These are phyloP conservation scores for Sordariomycetes sp. DNA, from an alignment of 2,329 filamentous ascomycete species.

Conservation along the genomic window DNA sequence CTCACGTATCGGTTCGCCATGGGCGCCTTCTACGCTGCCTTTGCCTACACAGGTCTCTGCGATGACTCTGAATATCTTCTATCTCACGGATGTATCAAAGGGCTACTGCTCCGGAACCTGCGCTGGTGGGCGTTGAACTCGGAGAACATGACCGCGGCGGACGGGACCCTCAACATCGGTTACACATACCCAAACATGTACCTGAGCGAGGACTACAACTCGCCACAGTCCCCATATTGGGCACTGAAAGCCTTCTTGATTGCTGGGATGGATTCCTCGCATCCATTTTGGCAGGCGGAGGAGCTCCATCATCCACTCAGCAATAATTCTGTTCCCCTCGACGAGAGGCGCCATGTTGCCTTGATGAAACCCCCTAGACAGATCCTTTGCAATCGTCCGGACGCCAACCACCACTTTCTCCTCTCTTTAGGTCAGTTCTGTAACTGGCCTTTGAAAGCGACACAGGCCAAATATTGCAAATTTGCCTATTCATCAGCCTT, in stretches of 20 bases:
- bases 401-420: constrained; percentile 30
- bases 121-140: constrained; percentile 36
- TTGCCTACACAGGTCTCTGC: constrained; percentile 31
- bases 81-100: constrained; percentile 31
- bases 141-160: constrained; percentile 33
- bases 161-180: constrained; percentile 40
- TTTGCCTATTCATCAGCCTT: constrained; percentile 40
- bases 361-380: constrained; percentile 2
- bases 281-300: constrained; percentile 35
- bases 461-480: constrained; percentile 35
- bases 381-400: constrained; percentile 2
- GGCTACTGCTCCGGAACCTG: constrained; percentile 38
- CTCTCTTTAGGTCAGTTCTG: constrained; percentile 30
- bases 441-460: constrained; percentile 26
- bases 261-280: constrained; percentile 20
- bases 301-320: constrained; percentile 27
- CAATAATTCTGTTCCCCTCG: not conserved
- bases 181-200: constrained; percentile 37
- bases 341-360: too few species aligned
- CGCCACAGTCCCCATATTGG: constrained; percentile 47
- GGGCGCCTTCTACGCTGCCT: constrained; percentile 36
- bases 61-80: constrained; percentile 24
- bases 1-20: constrained; percentile 42
- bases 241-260: constrained; percentile 39
- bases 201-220: constrained; percentile 48